Evolutionary conservation across 768 basidiomycete genomes (phyloP), one percentile per base, ranked within the genome.

Genomic region (Suillus variegatus): DNA sequence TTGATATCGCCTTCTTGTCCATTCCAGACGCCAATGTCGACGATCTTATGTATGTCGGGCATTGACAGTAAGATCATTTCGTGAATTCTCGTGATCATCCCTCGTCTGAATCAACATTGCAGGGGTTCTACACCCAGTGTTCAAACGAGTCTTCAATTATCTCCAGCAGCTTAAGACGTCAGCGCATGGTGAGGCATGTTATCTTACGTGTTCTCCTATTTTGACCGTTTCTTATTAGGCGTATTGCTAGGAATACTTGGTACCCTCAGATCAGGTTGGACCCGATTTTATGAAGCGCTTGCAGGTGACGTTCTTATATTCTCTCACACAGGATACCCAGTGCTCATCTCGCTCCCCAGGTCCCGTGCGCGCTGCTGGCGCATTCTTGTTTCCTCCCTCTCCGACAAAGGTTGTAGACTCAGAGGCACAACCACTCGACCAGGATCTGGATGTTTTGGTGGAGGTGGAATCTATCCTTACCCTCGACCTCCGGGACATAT

Each of bases 21-120:
- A 22, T 57, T 63, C n/a, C 62, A 66, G 28, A 66, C 62, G 9
- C 61, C 62, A 7, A 49, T 51, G 28, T 51, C 49, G 41, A 38
- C 32, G 13, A 12, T 56, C 2, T 43, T 66, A 36, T 28, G 43
- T 6, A 32, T 52, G 2, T 20, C 20, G 25, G 8, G 28, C 16
- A 52, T 51, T 0, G 22, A 52, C 16, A 52, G 51, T 52, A 10
- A 52, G 51, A 16, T 18, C 6, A 25, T 32, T 18, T 52, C 8
- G 18, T 20, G 16, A 52, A 9, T 18, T 16, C 16, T 52, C 6
- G 4, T 52, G 51, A 4, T 32, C 25, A 0, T 32, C 20, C 32
- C 6, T 16, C 2, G 13, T 20, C 8, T 52, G 16, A 52, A 52
- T 52, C 16, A 52, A 1, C 6, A 28, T 32, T 18, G 51, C 28